phyloP scores from a whole-genome alignment of 495 filamentous ascomycete genomes.

The Penicillium cinerascens region DNA sequence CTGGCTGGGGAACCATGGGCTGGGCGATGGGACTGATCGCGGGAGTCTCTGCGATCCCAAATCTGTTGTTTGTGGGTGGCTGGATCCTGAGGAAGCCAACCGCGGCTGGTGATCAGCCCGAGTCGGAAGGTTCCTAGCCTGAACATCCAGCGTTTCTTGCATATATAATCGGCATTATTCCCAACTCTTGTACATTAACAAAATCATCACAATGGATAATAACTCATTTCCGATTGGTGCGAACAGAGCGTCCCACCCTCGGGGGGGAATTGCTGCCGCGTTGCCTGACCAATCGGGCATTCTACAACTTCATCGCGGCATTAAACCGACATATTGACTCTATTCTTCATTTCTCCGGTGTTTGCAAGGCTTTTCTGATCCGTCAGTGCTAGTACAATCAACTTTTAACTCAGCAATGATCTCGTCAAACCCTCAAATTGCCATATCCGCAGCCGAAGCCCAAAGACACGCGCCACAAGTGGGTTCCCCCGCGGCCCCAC shows the following conservation, averaged over 20 bases:
- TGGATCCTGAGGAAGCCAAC: slow-evolving; percentile 19
- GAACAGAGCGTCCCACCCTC: neutral
- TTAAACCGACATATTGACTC: neutral
- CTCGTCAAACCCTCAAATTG: neutral
- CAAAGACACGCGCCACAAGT: slow-evolving; percentile 8
- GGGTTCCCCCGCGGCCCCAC: slow-evolving; percentile 31
- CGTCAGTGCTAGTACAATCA: neutral
- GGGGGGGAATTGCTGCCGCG: neutral
- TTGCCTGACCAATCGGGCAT: neutral
- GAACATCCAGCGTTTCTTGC: neutral
- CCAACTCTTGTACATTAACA: neutral
- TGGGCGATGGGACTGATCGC: slow-evolving; percentile 48
- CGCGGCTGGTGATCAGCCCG: neutral
- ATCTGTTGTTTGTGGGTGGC: slow-evolving; percentile 21
- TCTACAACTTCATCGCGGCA: neutral
- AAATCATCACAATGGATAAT: neutral
- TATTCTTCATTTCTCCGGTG: neutral
- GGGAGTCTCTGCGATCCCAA: slow-evolving; percentile 23
- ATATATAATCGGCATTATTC: neutral
- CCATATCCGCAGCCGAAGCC: neutral
- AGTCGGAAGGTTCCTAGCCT: neutral
- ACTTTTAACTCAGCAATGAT: neutral
- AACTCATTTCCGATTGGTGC: neutral
- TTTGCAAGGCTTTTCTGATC: too few species aligned
- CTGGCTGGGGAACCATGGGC: slow-evolving; percentile 60